phyloP scores from a whole-genome alignment of 2,329 filamentous ascomycete genomes.

The Ascochyta rabiei region DNA sequence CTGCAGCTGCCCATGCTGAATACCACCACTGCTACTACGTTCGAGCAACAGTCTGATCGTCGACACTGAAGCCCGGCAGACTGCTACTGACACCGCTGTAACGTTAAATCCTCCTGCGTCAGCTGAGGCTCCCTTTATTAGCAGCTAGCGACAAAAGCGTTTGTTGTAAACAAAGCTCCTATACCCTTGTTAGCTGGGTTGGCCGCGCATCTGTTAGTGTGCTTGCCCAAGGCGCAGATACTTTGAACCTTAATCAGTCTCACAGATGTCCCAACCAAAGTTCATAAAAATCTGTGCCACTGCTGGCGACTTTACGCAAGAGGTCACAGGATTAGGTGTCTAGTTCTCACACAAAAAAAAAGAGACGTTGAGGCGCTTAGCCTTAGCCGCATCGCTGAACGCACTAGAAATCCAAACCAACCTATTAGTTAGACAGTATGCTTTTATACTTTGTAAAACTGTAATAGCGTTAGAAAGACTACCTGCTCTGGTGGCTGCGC shows the following conservation, averaged over 20 bases:
- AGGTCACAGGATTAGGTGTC: not conserved
- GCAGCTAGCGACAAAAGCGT: not conserved
- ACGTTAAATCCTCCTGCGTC: not conserved
- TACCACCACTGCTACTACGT: not conserved
- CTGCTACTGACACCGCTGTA: not conserved
- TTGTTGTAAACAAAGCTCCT: not conserved
- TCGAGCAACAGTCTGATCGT: not conserved
- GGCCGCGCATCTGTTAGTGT: not conserved
- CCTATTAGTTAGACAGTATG: not conserved
- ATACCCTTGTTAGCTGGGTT: not conserved
- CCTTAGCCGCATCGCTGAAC: not conserved
- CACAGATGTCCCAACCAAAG: not conserved
- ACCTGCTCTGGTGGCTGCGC: not conserved
- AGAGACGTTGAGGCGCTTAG: not conserved
- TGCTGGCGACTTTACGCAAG: not conserved
- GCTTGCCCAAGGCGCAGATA: not conserved
- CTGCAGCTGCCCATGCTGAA: not conserved
- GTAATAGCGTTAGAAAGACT: not conserved
- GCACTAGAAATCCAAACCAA: not conserved
- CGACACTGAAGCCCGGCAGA: not conserved
- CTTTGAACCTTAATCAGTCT: not conserved
- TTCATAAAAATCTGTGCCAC: not conserved
- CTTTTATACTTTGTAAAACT: not conserved
- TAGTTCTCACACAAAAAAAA: not conserved
- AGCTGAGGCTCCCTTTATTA: not conserved